Evolutionary conservation across 1,139 yeast species (phyloP).

Genomic region (Insectozyma bohioensis): DNA sequence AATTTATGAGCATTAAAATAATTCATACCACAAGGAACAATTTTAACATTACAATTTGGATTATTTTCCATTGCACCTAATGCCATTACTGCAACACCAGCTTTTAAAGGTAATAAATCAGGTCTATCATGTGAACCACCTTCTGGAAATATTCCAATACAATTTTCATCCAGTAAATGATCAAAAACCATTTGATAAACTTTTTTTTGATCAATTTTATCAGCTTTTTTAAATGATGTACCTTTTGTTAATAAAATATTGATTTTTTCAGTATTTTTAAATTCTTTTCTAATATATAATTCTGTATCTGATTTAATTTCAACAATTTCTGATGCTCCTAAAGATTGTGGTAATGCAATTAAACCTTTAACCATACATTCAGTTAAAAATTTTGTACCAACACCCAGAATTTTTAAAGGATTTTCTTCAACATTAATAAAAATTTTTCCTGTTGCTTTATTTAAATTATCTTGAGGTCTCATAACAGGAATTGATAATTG

Average conservation of each 20-base stretch:
- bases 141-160: conserved; percentile 96
- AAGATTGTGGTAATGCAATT: conserved; percentile 73
- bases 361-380: conserved; percentile 71
- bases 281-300: conserved; percentile 67
- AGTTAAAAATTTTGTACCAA: conserved; percentile 62
- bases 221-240: conserved; percentile 70
- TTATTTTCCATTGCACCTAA: conserved; percentile 80
- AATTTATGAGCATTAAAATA: conserved; percentile 95
- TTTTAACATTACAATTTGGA: conserved; percentile 72
- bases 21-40: conserved; percentile 96
- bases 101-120: conserved; percentile 85
- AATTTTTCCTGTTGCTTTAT: conserved; percentile 60
- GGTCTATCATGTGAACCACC: conserved; percentile 97
- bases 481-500: conserved; percentile 87
- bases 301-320: conserved; percentile 75
- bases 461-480: conserved; percentile 84
- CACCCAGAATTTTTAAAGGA: conserved; percentile 57
- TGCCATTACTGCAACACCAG: conserved; percentile 98
- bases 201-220: conserved; percentile 77
- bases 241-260: conserved; percentile 48
- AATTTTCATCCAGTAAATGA: conserved; percentile 75
- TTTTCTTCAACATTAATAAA: conserved; percentile 45
- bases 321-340: conserved; percentile 74
- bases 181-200: conserved; percentile 83
- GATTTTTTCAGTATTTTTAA: conserved; percentile 52